Percentiles rank a stretch among this genome's conserved stretches.
phyloP scores from a whole-genome alignment of 164 flowering plant species.

The Vitis amurensis region DNA sequence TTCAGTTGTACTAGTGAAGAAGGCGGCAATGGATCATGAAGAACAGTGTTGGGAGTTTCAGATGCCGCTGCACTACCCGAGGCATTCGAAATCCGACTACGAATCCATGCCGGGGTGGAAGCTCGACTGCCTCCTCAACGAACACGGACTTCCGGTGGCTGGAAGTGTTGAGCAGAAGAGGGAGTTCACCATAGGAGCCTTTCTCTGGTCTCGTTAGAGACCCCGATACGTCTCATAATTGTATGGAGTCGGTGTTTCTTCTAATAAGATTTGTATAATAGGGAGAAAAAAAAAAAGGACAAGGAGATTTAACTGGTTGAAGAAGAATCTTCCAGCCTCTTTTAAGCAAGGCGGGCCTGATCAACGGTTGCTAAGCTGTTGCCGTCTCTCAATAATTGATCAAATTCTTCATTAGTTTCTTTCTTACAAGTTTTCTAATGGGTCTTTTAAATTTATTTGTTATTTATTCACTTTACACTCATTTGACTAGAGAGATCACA shows the following conservation, averaged over 20 bases:
- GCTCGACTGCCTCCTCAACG: constrained; percentile 26
- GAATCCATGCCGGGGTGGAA: constrained; percentile 35
- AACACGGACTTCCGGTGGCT: constrained; percentile 30
- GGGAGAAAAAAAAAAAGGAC: not conserved
- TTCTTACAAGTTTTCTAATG: too few relatives aligned
- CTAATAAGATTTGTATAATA: not conserved
- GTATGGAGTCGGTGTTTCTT: not conserved
- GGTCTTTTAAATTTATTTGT: too few relatives aligned
- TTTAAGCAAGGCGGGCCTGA: too few relatives aligned
- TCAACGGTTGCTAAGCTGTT: too few relatives aligned
- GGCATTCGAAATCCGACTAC: constrained; percentile 29
- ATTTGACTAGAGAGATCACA: too few relatives aligned
- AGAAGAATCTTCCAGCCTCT: too few relatives aligned
- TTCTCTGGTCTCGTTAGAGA: constrained; percentile 21
- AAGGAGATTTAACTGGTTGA: too few relatives aligned
- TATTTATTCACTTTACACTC: too few relatives aligned
- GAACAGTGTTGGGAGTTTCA: constrained; percentile 9
- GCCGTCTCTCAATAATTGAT: too few relatives aligned
- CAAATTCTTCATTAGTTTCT: too few relatives aligned
- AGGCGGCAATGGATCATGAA: too few relatives aligned
- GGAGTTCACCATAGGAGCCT: constrained; percentile 37
- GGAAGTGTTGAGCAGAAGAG: constrained; percentile 33
- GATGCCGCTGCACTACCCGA: constrained; percentile 41
- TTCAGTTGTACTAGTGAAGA: too few relatives aligned
- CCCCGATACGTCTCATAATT: not conserved